Conservation (phyloP, 1,284 basidiomycete genomes). For the Schizophyllum amplum region DNA sequence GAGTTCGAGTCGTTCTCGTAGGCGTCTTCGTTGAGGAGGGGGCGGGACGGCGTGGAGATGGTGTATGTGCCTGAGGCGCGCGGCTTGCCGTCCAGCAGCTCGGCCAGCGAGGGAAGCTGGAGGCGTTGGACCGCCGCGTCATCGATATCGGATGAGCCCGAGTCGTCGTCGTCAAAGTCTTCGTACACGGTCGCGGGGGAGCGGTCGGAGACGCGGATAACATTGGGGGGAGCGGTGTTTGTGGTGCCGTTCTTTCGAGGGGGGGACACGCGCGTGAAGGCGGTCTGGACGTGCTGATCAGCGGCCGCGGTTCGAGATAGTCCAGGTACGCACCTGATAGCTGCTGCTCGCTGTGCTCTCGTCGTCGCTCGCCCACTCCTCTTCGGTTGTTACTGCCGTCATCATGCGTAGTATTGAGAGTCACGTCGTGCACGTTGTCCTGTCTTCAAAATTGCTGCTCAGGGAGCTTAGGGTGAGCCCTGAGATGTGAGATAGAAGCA, state of each 20-base stretch:
- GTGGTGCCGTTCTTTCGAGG: neutral
- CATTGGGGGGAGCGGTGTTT: neutral
- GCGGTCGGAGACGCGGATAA: neutral
- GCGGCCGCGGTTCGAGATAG: neutral
- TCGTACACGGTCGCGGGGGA: neutral
- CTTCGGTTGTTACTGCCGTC: too few species aligned
- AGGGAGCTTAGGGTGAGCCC: too few species aligned
- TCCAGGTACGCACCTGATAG: neutral
- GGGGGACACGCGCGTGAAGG: neutral
- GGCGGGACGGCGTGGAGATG: neutral
- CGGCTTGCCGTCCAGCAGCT: neutral
- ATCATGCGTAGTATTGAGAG: too few species aligned
- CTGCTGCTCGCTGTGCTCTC: too few species aligned
- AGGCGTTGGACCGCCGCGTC: neutral
- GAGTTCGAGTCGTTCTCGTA: neutral
- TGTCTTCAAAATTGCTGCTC: too few species aligned
- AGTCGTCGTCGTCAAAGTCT: neutral
- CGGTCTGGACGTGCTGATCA: neutral
- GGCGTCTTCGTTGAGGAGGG: neutral
- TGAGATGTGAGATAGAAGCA: too few species aligned
- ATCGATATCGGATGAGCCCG: neutral
- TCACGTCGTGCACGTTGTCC: too few species aligned
- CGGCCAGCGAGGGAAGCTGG: neutral
- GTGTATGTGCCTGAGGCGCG: neutral
- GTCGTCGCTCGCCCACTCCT: too few species aligned